Conservation (phyloP, 2,329 filamentous ascomycete genomes). For the Aspergillus neoniger region DNA sequence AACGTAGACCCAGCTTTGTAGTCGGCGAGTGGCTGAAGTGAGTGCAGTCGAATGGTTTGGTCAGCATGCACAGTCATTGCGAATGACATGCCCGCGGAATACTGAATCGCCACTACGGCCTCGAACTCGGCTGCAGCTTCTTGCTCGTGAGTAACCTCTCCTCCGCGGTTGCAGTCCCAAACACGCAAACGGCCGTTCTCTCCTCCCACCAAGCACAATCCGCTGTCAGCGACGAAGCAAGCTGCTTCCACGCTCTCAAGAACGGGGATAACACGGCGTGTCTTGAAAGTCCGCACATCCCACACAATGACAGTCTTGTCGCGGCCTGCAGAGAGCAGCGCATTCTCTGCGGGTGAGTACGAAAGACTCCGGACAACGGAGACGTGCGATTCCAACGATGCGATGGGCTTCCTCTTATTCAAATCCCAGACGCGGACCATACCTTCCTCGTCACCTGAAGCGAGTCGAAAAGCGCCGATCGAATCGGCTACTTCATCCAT, state of each 20-base stretch:
- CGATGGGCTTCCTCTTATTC: conserved; percentile 75
- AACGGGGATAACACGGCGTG: conserved; percentile 75
- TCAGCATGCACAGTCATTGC: conserved; percentile 84
- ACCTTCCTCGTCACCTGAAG: conserved; percentile 91
- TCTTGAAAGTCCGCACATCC: conserved; percentile 84
- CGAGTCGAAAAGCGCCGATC: conserved; percentile 71
- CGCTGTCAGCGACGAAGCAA: conserved; percentile 73
- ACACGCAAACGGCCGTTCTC: conserved; percentile 79
- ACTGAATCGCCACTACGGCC: conserved; percentile 71
- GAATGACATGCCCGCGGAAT: conserved; percentile 65
- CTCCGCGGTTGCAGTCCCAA: conserved; percentile 76
- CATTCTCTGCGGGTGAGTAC: conserved; percentile 73
- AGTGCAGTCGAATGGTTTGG: conserved; percentile 80
- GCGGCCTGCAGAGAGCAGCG: conserved; percentile 79
- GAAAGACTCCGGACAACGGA: conserved; percentile 89
- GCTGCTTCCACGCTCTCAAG: conserved; percentile 82
- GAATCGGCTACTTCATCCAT: conserved; percentile 49
- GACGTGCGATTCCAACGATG: conserved; percentile 85
- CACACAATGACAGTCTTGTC: conserved; percentile 95
- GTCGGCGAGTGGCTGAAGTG: conserved; percentile 42
- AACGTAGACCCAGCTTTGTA: conserved; percentile 49
- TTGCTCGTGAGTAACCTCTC: conserved; percentile 78
- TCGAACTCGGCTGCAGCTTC: conserved; percentile 60
- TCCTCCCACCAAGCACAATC: conserved; percentile 78
- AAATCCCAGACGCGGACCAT: conserved; percentile 91